Conservation (phyloP, 805 yeast genomes). For the Starmerella vaccinii region DNA sequence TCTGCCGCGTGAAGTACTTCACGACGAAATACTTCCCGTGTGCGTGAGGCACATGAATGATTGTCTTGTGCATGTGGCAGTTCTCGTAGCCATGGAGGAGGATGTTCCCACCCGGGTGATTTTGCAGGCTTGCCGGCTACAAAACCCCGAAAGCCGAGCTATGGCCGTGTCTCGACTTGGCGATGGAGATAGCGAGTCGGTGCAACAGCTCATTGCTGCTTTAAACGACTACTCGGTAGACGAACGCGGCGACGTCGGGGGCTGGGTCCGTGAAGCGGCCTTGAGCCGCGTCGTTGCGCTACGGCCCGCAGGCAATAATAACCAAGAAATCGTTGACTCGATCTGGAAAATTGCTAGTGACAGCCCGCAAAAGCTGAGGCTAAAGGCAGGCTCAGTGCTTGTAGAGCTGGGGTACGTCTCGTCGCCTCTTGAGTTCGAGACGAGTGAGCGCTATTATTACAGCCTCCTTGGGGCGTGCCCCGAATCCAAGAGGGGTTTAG, state of each 20-base stretch:
- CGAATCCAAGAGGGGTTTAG: background rate
- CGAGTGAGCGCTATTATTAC: conserved; percentile 7
- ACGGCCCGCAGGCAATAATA: background rate
- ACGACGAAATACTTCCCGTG: background rate
- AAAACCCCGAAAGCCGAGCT: conserved; percentile 20
- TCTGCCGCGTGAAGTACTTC: background rate
- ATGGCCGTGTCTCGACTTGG: conserved; percentile 12
- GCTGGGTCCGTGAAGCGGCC: conserved; percentile 50
- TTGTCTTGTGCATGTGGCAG: conserved; percentile 17
- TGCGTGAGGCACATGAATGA: conserved; percentile 10
- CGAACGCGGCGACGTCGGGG: conserved; percentile 87
- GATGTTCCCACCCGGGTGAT: background rate
- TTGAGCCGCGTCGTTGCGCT: conserved; percentile 34
- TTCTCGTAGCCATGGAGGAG: conserved; percentile 7
- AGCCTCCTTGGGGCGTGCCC: conserved; percentile 1
- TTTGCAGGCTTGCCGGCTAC: background rate
- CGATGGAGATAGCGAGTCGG: background rate
- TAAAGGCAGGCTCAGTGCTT: conserved; percentile 36
- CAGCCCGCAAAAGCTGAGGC: conserved; percentile 46
- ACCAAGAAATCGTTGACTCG: conserved; percentile 18
- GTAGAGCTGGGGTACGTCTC: conserved; percentile 18
- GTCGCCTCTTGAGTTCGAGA: background rate
- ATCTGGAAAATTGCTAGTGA: conserved; percentile 54
- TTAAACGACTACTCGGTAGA: conserved; percentile 71
- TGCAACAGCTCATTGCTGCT: conserved; percentile 27